Evolutionary conservation across 139 green algal species (phyloP).

Genomic region (Micractinium conductrix): DNA sequence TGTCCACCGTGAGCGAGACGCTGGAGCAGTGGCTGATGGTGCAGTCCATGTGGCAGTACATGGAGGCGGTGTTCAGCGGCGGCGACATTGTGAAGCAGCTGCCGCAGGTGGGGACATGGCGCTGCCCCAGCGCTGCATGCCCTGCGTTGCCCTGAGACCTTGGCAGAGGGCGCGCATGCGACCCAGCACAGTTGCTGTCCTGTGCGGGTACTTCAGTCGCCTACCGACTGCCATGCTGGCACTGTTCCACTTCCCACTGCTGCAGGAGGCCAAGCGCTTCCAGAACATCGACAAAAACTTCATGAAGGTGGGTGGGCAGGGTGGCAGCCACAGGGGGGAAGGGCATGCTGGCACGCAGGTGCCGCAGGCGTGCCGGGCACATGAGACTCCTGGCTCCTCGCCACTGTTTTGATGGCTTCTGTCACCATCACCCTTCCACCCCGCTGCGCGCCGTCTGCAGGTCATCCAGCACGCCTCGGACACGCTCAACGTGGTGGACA

Average conservation of each 20-base stretch:
- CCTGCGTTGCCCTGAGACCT: no score
- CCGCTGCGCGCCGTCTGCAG: conserved; percentile 34
- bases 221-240: no score
- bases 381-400: no score
- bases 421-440: background rate
- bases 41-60: conserved; percentile 96
- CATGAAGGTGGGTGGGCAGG: conserved; percentile 76
- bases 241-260: no score
- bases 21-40: conserved; percentile 96
- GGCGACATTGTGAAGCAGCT: conserved; percentile 98
- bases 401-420: no score
- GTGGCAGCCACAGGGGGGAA: background rate
- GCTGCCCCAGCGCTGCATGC: no score
- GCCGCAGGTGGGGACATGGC: no score
- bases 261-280: conserved; percentile 96
- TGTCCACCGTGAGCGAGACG: conserved; percentile 89
- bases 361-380: no score
- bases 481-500: conserved; percentile 85
- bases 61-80: conserved; percentile 95
- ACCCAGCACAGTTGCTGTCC: no score
- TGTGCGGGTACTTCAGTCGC: no score
- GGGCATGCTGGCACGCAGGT: background rate
- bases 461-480: conserved; percentile 87
- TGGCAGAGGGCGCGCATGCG: no score
- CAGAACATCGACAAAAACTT: conserved; percentile 97